These are phyloP conservation scores for Fusarium sp. DNA, from an alignment of 2,329 filamentous ascomycete genomes.

Conservation along the genomic window DNA sequence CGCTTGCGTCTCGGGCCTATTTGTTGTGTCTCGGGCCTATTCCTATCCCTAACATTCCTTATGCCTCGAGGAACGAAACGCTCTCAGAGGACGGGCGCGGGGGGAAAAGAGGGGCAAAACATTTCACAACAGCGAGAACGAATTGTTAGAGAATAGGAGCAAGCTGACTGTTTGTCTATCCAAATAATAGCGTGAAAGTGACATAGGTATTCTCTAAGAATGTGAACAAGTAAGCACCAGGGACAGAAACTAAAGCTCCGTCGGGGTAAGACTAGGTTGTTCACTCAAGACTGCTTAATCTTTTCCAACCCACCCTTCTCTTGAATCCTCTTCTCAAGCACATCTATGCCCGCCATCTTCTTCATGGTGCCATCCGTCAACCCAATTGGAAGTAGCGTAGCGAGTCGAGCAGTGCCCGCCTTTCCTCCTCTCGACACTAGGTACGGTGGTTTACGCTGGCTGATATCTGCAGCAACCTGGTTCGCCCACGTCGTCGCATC, in stretches of 20 bases:
- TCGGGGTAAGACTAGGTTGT: no score
- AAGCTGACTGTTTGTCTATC: no score
- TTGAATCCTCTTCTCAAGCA: slow-evolving; percentile 21
- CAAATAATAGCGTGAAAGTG: neutral
- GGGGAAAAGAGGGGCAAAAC: no score
- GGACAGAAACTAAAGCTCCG: neutral
- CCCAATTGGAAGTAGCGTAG: slow-evolving; percentile 19
- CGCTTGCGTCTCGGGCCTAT: no score
- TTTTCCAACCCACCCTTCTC: slow-evolving; percentile 6
- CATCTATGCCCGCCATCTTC: slow-evolving; percentile 23
- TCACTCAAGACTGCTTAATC: neutral
- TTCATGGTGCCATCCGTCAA: slow-evolving; percentile 16
- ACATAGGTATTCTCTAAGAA: neutral
- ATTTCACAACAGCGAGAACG: no score
- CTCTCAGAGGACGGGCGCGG: no score
- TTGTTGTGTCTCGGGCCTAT: no score
- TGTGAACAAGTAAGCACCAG: neutral
- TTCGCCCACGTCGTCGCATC: slow-evolving; percentile 21
- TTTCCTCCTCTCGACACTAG: slow-evolving; percentile 18
- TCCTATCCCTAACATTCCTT: no score
- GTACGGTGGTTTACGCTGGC: slow-evolving; percentile 25
- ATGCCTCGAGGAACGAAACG: no score
- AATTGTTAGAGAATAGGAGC: no score
- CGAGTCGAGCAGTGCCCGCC: slow-evolving; percentile 9
- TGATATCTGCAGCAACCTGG: slow-evolving; percentile 31